Evolutionary conservation across 2,329 filamentous ascomycete genomes (phyloP).

Genomic region (Microsporum audouinii): DNA sequence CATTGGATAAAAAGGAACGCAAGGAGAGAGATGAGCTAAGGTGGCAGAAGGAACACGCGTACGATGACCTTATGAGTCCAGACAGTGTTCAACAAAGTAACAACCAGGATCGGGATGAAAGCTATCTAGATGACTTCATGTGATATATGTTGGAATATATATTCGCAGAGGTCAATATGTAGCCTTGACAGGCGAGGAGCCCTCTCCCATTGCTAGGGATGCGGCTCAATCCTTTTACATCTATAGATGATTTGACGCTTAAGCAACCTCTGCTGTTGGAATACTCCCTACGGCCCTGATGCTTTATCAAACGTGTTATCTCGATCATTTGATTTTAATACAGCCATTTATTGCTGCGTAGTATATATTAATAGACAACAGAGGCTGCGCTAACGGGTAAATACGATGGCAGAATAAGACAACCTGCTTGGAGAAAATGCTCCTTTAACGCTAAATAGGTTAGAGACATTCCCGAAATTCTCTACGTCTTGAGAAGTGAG

Average conservation of each 20-base stretch:
- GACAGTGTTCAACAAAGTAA: conserved; percentile 65
- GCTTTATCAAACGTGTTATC: not conserved
- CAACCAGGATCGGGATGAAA: conserved; percentile 70
- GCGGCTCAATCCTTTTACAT: no score
- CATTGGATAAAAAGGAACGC: conserved; percentile 33
- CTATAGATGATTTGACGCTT: no score
- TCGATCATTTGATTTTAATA: not conserved
- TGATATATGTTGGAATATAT: conserved; percentile 28
- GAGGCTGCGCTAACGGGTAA: not conserved
- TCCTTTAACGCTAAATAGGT: not conserved
- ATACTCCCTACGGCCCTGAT: not conserved
- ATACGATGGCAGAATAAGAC: not conserved
- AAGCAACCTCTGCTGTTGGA: not conserved
- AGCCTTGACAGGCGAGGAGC: not conserved
- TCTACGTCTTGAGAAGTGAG: not conserved
- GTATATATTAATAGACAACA: not conserved
- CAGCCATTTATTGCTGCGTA: not conserved
- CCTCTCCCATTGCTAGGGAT: no score
- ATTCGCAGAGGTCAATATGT: not conserved
- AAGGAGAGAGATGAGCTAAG: conserved; percentile 81
- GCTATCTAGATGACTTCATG: conserved; percentile 88
- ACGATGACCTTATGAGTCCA: conserved; percentile 81
- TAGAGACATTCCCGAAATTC: not conserved
- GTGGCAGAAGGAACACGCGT: conserved; percentile 94
- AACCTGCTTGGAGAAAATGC: not conserved